These are phyloP conservation scores for Epicoccum sorghinum DNA, from an alignment of 2,329 filamentous ascomycete genomes.

Conservation along the genomic window DNA sequence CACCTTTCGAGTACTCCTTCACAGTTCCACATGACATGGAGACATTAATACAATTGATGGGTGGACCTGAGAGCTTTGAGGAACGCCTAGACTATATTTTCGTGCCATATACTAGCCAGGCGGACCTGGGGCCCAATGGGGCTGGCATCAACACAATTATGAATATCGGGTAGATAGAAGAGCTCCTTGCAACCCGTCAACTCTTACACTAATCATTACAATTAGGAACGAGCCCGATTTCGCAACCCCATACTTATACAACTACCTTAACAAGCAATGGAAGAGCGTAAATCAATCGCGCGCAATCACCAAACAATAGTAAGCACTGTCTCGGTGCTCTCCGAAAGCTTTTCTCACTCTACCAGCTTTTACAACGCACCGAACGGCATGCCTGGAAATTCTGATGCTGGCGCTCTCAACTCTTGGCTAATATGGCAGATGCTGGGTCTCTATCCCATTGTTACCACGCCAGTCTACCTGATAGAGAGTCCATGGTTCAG, in stretches of 20 bases:
- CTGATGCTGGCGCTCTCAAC: constrained; percentile 53
- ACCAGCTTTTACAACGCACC: constrained; percentile 28
- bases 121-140: constrained; percentile 44
- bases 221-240: constrained; percentile 70
- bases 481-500: constrained; percentile 54
- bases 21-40: constrained; percentile 48
- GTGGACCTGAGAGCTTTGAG: constrained; percentile 41
- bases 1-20: constrained; percentile 49
- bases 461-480: constrained; percentile 70
- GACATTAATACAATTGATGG: constrained; percentile 47
- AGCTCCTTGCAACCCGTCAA: not conserved
- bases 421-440: constrained; percentile 57
- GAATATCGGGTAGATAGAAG: constrained; percentile 22
- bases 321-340: not conserved
- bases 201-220: not conserved
- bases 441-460: constrained; percentile 59
- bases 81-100: constrained; percentile 48
- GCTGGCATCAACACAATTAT: constrained; percentile 59
- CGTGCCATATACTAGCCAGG: constrained; percentile 39
- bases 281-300: constrained; percentile 46
- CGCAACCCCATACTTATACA: constrained; percentile 64
- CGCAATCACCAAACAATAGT: constrained; percentile 40
- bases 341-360: not conserved
- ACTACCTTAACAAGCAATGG: constrained; percentile 49
- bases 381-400: constrained; percentile 51